phyloP scores from a whole-genome alignment of 805 yeast genomes.

The Lipomyces kockii region DNA sequence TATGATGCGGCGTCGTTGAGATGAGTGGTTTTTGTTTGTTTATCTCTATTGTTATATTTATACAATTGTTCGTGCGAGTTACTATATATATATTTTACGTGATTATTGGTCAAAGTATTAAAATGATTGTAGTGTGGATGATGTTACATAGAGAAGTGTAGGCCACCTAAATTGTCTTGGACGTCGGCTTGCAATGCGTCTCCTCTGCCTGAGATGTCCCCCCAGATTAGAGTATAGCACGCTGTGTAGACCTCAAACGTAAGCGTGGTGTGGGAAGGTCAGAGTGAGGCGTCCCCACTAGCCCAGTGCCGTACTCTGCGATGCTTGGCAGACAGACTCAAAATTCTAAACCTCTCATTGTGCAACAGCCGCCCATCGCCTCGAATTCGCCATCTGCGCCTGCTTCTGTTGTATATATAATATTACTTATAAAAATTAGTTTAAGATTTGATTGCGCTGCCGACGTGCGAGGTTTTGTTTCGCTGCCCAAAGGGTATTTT shows the following conservation, averaged over 20 bases:
- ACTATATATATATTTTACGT: neutral
- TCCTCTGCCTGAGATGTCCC: too few relatives aligned
- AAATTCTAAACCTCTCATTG: neutral
- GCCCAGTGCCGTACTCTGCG: neutral
- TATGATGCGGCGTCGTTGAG: neutral
- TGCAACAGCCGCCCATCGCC: neutral
- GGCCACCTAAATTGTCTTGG: too few relatives aligned
- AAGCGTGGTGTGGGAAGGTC: neutral
- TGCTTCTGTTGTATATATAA: neutral
- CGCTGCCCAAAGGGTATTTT: neutral
- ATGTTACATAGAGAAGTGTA: neutral
- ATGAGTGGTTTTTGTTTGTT: neutral
- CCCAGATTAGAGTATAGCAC: too few relatives aligned
- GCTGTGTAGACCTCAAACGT: too few relatives aligned
- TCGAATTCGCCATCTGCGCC: neutral
- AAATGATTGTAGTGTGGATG: neutral
- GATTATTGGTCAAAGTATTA: neutral
- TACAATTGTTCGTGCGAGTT: neutral
- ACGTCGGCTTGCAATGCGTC: too few relatives aligned
- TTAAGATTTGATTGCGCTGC: neutral
- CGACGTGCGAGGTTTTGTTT: neutral
- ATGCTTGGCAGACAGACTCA: neutral
- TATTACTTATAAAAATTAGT: neutral
- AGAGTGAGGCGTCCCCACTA: neutral
- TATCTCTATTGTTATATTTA: neutral